phyloP scores from a whole-genome alignment of 257 asterid species.

The Ligustrum vulgare region DNA sequence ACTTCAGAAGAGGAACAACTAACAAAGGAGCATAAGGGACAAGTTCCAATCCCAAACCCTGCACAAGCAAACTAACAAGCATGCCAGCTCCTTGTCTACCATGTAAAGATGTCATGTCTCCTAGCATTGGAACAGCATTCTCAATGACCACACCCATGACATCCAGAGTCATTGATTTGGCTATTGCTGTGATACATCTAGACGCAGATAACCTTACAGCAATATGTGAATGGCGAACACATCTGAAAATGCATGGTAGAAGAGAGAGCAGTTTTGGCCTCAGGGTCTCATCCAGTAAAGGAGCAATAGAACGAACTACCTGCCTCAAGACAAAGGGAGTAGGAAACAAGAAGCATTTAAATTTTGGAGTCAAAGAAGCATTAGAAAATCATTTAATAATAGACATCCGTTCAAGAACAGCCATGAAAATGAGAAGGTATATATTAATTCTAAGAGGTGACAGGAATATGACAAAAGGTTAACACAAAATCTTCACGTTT shows the following conservation, averaged over 20 bases:
- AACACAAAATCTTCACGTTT: neutral
- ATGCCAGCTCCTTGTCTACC: conserved; percentile 99
- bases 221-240: conserved; percentile 87
- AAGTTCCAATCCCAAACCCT: conserved; percentile 91
- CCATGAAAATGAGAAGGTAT: neutral
- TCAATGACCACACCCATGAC: conserved; percentile 86
- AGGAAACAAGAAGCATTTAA: conserved; percentile 4
- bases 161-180: conserved; percentile 86
- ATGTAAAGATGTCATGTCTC: conserved; percentile 83
- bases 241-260: conserved; percentile 87
- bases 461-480: neutral
- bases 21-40: conserved; percentile 95
- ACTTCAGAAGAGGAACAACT: conserved; percentile 93
- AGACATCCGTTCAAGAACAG: neutral
- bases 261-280: conserved; percentile 76
- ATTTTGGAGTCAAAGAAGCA: neutral
- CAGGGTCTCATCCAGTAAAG: conserved; percentile 63
- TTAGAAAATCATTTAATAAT: neutral
- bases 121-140: conserved; percentile 89
- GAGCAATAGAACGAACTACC: conserved; percentile 94
- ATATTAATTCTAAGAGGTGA: neutral
- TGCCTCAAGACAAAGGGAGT: conserved; percentile 31
- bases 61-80: conserved; percentile 98
- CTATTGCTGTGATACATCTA: conserved; percentile 89
- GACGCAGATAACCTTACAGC: conserved; percentile 93